Evolutionary conservation across 1,284 basidiomycete species (phyloP).

Genomic region (Spongispora temasekensis): DNA sequence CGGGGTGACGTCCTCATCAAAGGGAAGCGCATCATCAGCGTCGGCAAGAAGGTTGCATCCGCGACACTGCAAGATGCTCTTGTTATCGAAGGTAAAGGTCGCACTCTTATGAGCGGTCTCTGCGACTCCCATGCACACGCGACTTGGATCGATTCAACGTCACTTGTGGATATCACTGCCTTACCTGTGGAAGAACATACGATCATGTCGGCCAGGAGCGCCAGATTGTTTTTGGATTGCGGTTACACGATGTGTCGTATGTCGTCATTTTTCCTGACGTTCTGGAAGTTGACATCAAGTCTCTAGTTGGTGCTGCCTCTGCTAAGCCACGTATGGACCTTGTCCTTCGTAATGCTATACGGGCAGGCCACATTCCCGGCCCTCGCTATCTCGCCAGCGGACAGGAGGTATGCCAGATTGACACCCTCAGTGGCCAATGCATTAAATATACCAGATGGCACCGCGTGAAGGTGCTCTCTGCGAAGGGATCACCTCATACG

Average conservation of each 20-base stretch:
- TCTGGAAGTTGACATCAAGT: neutral
- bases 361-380: constrained; percentile 33
- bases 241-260: constrained; percentile 36
- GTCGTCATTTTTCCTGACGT: constrained; percentile 3
- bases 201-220: constrained; percentile 26
- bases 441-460: constrained; percentile 28
- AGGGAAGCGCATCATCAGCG: constrained; percentile 32
- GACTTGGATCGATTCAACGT: constrained; percentile 28
- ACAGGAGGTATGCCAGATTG: constrained; percentile 24
- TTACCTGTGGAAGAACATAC: constrained; percentile 32
- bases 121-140: constrained; percentile 33
- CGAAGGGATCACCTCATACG: constrained; percentile 33
- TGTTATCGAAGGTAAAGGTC: constrained; percentile 28
- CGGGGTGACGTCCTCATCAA: constrained; percentile 34
- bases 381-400: constrained; percentile 35
- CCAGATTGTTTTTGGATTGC: constrained; percentile 31
- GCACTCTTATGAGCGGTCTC: constrained; percentile 33
- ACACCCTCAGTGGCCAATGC: neutral
- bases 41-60: constrained; percentile 21
- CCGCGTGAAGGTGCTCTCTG: constrained; percentile 32
- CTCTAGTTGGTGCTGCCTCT: constrained; percentile 32
- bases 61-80: constrained; percentile 19
- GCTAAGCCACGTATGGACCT: constrained; percentile 34
- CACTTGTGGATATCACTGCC: constrained; percentile 27
- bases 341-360: constrained; percentile 35